Evolutionary conservation across 108 stramenopile genomes (phyloP), one percentile per base, ranked within the genome.

Genomic region (Skeletonema costatum): DNA sequence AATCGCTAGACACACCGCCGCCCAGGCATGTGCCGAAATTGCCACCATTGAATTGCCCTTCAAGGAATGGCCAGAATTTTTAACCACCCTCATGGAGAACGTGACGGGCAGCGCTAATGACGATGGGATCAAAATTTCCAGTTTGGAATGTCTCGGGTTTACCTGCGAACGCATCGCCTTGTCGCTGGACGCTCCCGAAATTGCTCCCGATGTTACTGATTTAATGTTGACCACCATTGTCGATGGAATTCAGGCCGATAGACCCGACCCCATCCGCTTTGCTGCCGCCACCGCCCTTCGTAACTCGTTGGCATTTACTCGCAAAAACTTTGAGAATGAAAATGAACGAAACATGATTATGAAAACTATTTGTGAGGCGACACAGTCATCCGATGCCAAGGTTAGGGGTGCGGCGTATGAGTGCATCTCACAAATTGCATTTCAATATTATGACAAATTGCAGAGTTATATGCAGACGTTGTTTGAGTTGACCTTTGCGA

Each of bases 151-250:
- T 82, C 86, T 99, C 30, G 98, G 98, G 17, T 99, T 95, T 84
- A 92, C 95, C 60, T 97, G 95, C 72, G 97, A 98, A 64, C 88
- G 93, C 35, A 83, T 92, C 68, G 86, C 84, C 4, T 25, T 75
- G 9, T 86, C 83, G 13, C 16, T 64, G 9, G 74, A 67, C 62
- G 56, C 64, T 12, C 90, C 91, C 30, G 93, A 94, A 71, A 91
- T 99, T 63, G 77, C 84, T 38, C 74, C 93, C 53, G 64, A 76
- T n/a, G 86, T 88, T 21, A 96, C 96, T 25, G 94, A 98, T 70
- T 73, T 87, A 33, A 99, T 99, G 91, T 88, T 99, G 61, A 98
- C 95, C 50, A 89, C 97, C 56, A 98, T 99, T 75, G 96, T 99
- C 11, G 96, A 98, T 76, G 97, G 97, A n/a, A 97, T 99, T 65